Evolutionary conservation across 2,329 filamentous ascomycete genomes (phyloP), one percentile per base, ranked within the genome.

Genomic region (Alternaria gansuensis): DNA sequence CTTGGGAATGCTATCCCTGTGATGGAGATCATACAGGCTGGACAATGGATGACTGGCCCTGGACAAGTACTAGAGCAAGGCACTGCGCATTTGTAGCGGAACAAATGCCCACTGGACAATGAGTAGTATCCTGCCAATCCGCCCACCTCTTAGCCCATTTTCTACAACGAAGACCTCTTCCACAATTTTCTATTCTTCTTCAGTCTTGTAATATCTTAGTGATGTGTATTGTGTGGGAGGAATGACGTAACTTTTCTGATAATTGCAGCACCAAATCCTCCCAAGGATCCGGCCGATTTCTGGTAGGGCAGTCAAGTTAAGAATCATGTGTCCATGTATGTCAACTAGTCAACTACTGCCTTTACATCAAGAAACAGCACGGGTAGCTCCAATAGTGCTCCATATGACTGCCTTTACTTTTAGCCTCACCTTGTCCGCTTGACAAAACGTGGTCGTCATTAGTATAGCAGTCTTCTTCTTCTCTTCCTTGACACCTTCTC

Each of bases 91-190:
- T 41, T 51, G 40, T 51, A 48, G 52, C 55, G 51, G 51, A 51
- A 33, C 59, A 56, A 61, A 57, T 64, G 62, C 58, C 59, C 56
- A 58, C 55, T 59, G 57, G 62, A 51, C 65, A 61, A 59, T 59
- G 60, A 62, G 54, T 65, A 60, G 54, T 65, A 60, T 62, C 54
- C 62, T 70, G 58, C 59, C 67, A 68, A 68, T 70, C 64, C 64
- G 68, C 63, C 55, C 49, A 60, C 63, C 61, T 56, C 50, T 62
- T 45, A 61, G 60, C 64, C 59, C 56, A 65, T 57, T 59, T 67
- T 66, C 41, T 41, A 26, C 41, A 36, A 51, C 46, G 57, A 44
- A 41, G 45, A 40, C 33, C 46, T 46, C 34, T 41, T 54, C 61
- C 31, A 51, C 49, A 6, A 43, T 39, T 17, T 5, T 21, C 8